These are phyloP conservation scores for Pseudogymnoascus sp. DNA, from an alignment of 2,329 filamentous ascomycete genomes.

Conservation along the genomic window DNA sequence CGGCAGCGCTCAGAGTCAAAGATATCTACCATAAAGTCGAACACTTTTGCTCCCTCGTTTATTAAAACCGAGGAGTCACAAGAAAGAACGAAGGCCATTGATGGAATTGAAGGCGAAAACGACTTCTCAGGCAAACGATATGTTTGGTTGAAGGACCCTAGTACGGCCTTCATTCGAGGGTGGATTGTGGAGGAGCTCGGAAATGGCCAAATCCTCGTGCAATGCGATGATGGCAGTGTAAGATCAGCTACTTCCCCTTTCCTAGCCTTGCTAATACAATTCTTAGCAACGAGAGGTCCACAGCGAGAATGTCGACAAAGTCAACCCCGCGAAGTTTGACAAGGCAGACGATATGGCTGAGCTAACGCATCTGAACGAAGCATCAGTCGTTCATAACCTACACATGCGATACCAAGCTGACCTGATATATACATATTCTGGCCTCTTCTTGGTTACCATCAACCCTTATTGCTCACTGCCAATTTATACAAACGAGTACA, in stretches of 20 bases:
- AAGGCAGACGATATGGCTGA: slow-evolving; percentile 99
- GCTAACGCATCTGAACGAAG: slow-evolving; percentile 93
- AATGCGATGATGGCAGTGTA: slow-evolving; percentile 88
- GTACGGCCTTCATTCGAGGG: slow-evolving; percentile 83
- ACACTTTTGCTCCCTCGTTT: slow-evolving; percentile 92
- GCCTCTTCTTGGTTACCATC: slow-evolving; percentile 90
- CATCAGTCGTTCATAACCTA: slow-evolving; percentile 94
- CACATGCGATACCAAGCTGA: slow-evolving; percentile 93
- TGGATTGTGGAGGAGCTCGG: slow-evolving; percentile 80
- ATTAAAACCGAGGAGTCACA: slow-evolving; percentile 81
- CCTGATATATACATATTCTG: slow-evolving; percentile 96
- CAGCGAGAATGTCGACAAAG: slow-evolving; percentile 86
- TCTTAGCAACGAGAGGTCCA: slow-evolving; percentile 79
- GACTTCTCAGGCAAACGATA: slow-evolving; percentile 98
- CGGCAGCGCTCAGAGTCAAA: slow-evolving; percentile 55
- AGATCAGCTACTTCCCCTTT: slow-evolving; percentile 30
- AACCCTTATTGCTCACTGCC: slow-evolving; percentile 93
- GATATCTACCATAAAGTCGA: slow-evolving; percentile 56
- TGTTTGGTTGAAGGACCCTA: slow-evolving; percentile 88
- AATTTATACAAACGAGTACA: slow-evolving; percentile 93
- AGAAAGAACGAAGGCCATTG: slow-evolving; percentile 45
- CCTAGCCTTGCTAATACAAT: slow-evolving; percentile 15
- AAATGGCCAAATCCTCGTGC: slow-evolving; percentile 66
- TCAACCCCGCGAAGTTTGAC: slow-evolving; percentile 99
- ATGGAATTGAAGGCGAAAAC: slow-evolving; percentile 89